Evolutionary conservation across 768 basidiomycete genomes (phyloP), one percentile per base, ranked within the genome.

Genomic region (Amanita pallidorosea): DNA sequence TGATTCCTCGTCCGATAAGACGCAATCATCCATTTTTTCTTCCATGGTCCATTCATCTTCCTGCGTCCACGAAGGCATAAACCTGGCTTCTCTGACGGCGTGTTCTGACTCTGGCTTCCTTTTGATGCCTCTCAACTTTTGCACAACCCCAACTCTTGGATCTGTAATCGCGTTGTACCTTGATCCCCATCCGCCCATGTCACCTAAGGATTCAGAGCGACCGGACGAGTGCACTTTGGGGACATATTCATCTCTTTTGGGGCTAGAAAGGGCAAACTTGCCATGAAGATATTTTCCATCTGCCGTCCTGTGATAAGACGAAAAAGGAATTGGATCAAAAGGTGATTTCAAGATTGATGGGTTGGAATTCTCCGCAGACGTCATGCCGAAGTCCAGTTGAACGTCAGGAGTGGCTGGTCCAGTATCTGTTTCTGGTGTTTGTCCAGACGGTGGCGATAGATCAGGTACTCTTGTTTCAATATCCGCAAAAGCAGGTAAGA

Each of bases 261-360:
- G 81, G 51, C 76, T 83, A 3, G 82, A 79, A 42, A 86, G 63
- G 20, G 75, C 68, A 55, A 89, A 91, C 63, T 90, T 90, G 27
- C 88, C 88, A 22, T 72, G 56, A 0, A 70, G 67, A 58, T 92
- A 90, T 65, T 92, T 92, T 8, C 79, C 79, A 60, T 91, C 88
- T 12, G 79, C 70, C 12, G 70, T 56, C 15, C 75, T 71, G 60
- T 89, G 83, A 40, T 73, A 77, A 8, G 70, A 63, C 0, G 83
- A 76, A 53, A 92, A 90, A 0, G 83, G 79, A 22, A 92, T 85
- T 0, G 88, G 80, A 34, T 88, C 84, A 54, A 88, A 91, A 55
- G 59, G 60, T 57, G 54, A 63, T 53, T 46, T 49, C 22, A 54
- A 35, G 54, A 54, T 61, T 47, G 53, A 53, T 53, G 56, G 45